phyloP scores from a whole-genome alignment of 2,329 filamentous ascomycete genomes.

The Monilinia polystroma region DNA sequence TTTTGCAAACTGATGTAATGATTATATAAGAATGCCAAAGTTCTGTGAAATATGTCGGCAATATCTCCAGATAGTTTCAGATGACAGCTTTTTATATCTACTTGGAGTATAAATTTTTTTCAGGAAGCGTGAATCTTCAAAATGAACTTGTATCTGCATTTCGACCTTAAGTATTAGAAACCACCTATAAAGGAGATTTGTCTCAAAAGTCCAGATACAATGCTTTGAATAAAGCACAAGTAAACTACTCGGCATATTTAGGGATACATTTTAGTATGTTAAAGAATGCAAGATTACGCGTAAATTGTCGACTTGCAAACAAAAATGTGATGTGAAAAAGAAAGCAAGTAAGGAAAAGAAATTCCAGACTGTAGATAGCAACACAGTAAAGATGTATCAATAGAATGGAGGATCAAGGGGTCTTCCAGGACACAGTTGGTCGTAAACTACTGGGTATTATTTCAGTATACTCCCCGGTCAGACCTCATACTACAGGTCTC shows the following conservation, averaged over 20 bases:
- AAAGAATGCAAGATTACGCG: neutral
- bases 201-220: neutral
- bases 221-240: neutral
- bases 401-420: neutral
- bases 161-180: neutral
- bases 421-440: too few species aligned
- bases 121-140: too few species aligned
- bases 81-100: too few species aligned
- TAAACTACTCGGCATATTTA: neutral
- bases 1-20: neutral
- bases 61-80: too few species aligned
- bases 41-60: neutral
- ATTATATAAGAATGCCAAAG: neutral
- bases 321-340: neutral
- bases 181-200: neutral
- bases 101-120: neutral
- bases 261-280: too few species aligned
- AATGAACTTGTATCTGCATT: neutral
- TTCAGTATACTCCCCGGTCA: neutral
- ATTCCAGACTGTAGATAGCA: neutral
- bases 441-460: too few species aligned
- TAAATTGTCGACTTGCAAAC: neutral
- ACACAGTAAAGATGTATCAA: neutral
- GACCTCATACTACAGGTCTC: too few species aligned
- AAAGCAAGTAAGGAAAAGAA: neutral